Base-by-base conservation (phyloP, 2,329 filamentous ascomycete genomes). In the Pseudopithomyces maydicus region DNA sequence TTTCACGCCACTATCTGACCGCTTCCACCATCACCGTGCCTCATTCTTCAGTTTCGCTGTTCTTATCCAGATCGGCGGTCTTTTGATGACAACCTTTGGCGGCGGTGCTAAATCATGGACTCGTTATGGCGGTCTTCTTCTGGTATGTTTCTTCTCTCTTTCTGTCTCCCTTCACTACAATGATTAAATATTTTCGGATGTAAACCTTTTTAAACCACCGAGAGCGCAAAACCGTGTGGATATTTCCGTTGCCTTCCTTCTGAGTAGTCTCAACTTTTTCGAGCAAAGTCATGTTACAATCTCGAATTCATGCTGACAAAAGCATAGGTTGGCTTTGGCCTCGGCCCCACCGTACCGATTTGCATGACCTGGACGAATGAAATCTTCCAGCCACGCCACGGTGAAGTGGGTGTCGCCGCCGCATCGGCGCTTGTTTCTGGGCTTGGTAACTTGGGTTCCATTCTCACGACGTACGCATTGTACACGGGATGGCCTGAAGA, bases 201-300 rank as follows among this genome's bases (percentile, higher is more conserved):
- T 95, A 91, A 96, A 96, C 84, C 86, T 84, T 82, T 85, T 29
- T 86, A 71, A 67, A 84, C 87, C 89, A 89, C 90, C 90, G 90
- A 89, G 89, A 90, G 92, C 92, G 92, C 92, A 96, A 92, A 89
- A 82, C 85, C 85, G 82, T 97, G 93, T 96, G 88, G 93, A 97
- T 80, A 87, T 89, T 69, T 97, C 93, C 92, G 93, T 97, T 97
- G 93, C 92, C 93, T 97, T 97, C 93, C 93, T 97, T 97, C 92
- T 97, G 92, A 97, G 87, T 64, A 69, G 56, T 58, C 60, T 53
- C 50, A 49, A 44, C n/a, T 55, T 11, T n/a, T 14, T 5, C 3
- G 11, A 14, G 12, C 3, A 14, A 14, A n/a, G 15, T n/a, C 11
- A 36, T 6, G 11, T 36, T 14, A 36, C 5, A 14, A 36, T 36